Evolutionary conservation across 148 eudicot genomes (phyloP).

Genomic region (Camellia lanceoleosa): DNA sequence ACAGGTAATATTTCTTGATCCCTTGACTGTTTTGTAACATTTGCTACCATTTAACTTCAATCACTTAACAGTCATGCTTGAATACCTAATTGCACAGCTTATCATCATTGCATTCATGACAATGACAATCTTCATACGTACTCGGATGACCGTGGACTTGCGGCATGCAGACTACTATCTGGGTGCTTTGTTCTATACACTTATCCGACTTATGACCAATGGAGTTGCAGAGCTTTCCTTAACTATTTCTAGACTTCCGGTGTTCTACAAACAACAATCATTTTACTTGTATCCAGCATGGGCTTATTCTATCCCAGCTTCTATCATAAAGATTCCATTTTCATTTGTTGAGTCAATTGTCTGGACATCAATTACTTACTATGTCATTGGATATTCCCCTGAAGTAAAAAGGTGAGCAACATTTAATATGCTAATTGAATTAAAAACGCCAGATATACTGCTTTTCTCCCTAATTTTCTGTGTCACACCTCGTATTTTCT

Average conservation of each 20-base stretch:
- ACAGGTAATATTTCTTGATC: conserved; percentile 42
- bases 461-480: background rate
- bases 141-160: conserved; percentile 48
- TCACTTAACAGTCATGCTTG: background rate
- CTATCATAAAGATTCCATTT: conserved; percentile 57
- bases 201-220: conserved; percentile 51
- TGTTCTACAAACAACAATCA: conserved; percentile 69
- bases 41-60: background rate
- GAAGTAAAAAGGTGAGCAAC: conserved; percentile 46
- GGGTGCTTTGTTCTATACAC: conserved; percentile 56
- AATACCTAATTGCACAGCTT: conserved; percentile 34
- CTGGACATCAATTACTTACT: conserved; percentile 65
- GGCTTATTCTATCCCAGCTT: conserved; percentile 67
- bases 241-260: conserved; percentile 55
- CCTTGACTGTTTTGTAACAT: background rate
- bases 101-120: conserved; percentile 45
- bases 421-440: background rate
- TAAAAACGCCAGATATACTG: background rate
- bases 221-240: conserved; percentile 62
- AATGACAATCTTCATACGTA: conserved; percentile 67
- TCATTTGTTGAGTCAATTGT: conserved; percentile 49
- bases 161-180: conserved; percentile 39
- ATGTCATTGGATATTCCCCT: conserved; percentile 65
- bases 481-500: background rate
- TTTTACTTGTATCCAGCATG: conserved; percentile 69